Conservation (phyloP, 495 filamentous ascomycete species). For the Xylaria venustula region DNA sequence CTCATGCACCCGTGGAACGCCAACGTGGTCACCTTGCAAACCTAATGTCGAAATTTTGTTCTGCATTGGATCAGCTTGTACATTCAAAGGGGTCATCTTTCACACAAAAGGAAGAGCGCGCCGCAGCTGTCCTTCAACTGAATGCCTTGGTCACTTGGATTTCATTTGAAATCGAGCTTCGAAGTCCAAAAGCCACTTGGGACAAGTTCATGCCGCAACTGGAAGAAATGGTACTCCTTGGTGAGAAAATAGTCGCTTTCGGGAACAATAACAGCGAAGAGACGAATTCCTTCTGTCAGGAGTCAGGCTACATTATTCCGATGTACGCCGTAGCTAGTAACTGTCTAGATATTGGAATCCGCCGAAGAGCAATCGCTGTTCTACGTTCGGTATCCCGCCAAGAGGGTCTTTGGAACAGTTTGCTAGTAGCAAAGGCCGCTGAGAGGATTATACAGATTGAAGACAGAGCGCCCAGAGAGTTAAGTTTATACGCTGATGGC, state of each 20-base stretch:
- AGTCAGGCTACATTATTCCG: constrained; percentile 2
- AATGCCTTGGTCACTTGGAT: constrained; percentile 11
- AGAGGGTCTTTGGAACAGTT: constrained; percentile 2
- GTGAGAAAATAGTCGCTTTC: constrained; percentile 9
- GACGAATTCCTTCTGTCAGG: neutral
- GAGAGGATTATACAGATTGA: constrained; percentile 1
- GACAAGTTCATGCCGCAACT: constrained; percentile 11
- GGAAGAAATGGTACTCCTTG: constrained; percentile 12
- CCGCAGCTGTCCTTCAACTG: constrained; percentile 16
- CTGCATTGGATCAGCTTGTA: neutral
- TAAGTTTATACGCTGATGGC: neutral
- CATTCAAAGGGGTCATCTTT: constrained; percentile 7
- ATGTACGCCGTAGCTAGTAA: constrained; percentile 6
- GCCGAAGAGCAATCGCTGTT: constrained; percentile 6
- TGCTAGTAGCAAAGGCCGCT: neutral
- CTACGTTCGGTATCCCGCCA: neutral
- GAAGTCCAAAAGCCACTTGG: constrained; percentile 7
- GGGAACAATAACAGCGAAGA: neutral
- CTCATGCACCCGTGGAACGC: neutral
- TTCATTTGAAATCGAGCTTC: constrained; percentile 16
- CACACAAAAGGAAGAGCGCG: constrained; percentile 13
- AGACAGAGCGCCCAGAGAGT: neutral
- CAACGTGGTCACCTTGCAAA: neutral
- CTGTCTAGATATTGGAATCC: neutral
- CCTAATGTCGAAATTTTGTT: constrained; percentile 10